A percentile compares a stretch with the other conserved stretches of the same genome.
Conservation (phyloP, 192 early-diverging fungal genomes). For the Coemansia sp. region DNA sequence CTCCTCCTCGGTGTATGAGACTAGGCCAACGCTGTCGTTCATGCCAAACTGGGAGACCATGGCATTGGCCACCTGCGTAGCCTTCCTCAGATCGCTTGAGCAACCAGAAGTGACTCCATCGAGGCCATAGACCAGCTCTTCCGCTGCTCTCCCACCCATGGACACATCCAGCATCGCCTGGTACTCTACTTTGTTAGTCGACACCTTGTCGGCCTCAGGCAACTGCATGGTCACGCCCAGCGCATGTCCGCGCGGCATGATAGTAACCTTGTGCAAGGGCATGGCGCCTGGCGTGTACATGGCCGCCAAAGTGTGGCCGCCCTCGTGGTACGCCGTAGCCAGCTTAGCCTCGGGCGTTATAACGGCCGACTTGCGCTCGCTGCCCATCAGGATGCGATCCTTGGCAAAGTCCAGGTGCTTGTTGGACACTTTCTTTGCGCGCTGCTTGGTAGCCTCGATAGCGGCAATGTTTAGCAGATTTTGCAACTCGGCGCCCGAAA, state of each 20-base stretch:
- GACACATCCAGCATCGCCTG: slow-evolving; percentile 91
- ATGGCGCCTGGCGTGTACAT: slow-evolving; percentile 94
- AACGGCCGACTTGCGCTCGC: slow-evolving; percentile 90
- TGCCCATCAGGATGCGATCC: slow-evolving; percentile 99
- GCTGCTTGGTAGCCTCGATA: slow-evolving; percentile 88
- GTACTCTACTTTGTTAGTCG: slow-evolving; percentile 80
- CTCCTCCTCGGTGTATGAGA: slow-evolving; percentile 78
- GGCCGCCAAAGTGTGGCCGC: slow-evolving; percentile 95
- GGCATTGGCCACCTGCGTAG: slow-evolving; percentile 83
- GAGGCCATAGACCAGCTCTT: slow-evolving; percentile 94
- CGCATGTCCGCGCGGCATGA: slow-evolving; percentile 91
- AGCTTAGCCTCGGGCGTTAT: slow-evolving; percentile 87
- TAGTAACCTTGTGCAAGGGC: slow-evolving; percentile 97
- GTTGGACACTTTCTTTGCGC: slow-evolving; percentile 71
- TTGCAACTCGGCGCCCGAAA: slow-evolving; percentile 99
- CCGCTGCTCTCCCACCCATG: slow-evolving; percentile 98
- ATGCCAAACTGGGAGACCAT: slow-evolving; percentile 96
- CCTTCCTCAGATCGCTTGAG: slow-evolving; percentile 88
- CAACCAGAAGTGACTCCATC: slow-evolving; percentile 97
- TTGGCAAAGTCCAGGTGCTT: slow-evolving; percentile 96
- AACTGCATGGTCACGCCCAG: slow-evolving; percentile 88
- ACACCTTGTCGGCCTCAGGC: slow-evolving; percentile 88
- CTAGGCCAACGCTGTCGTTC: slow-evolving; percentile 91
- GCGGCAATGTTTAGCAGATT: slow-evolving; percentile 99
- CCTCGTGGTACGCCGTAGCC: slow-evolving; percentile 97